phyloP scores from a whole-genome alignment of 2,329 filamentous ascomycete genomes.

The Gnomoniopsis sp. region DNA sequence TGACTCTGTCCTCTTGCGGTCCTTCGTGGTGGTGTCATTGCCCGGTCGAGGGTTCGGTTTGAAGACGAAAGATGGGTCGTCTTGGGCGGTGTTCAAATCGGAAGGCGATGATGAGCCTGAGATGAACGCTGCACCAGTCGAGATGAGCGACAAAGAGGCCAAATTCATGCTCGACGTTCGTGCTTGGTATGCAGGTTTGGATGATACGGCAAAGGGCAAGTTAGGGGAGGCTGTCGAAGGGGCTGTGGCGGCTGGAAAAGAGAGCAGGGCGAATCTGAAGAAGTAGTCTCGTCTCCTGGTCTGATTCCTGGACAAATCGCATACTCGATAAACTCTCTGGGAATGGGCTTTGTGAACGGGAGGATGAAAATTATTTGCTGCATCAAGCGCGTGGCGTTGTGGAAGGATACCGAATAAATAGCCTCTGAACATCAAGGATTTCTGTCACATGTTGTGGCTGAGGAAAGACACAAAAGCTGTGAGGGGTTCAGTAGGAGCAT shows the following conservation, averaged over 20 bases:
- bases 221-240: slow-evolving; percentile 39
- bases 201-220: slow-evolving; percentile 42
- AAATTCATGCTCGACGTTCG: slow-evolving; percentile 46
- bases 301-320: no score
- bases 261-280: slow-evolving; percentile 9
- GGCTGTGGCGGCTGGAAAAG: slow-evolving; percentile 9
- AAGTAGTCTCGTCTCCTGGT: neutral
- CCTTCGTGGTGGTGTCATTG: slow-evolving; percentile 52
- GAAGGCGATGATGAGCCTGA: slow-evolving; percentile 40
- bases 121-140: slow-evolving; percentile 58
- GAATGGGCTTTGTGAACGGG: no score
- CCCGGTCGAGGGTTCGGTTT: slow-evolving; percentile 55
- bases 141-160: slow-evolving; percentile 48
- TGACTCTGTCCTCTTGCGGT: slow-evolving; percentile 56
- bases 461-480: no score
- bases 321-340: no score
- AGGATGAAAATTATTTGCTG: no score
- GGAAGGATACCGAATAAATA: no score
- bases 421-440: no score
- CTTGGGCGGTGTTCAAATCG: slow-evolving; percentile 60
- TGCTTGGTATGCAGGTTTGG: slow-evolving; percentile 47
- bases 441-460: no score
- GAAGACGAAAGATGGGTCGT: slow-evolving; percentile 46
- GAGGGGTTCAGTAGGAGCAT: no score
- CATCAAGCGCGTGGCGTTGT: no score